Evolutionary conservation across 768 basidiomycete species (phyloP).

Genomic region (Mycena kentingensis): DNA sequence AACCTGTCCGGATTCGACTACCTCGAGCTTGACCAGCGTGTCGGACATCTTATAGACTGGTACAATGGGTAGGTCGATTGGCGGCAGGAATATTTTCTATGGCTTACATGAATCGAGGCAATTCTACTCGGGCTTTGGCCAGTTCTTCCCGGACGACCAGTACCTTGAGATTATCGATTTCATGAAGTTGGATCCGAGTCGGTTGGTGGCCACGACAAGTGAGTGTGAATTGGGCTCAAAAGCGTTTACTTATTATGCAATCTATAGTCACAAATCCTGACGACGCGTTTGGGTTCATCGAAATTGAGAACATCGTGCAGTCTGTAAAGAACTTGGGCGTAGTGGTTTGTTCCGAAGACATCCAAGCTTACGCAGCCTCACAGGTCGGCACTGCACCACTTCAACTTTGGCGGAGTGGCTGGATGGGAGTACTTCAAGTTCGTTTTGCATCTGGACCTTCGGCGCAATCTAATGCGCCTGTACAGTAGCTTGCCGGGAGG

Average conservation of each 20-base stretch:
- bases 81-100: too few species aligned
- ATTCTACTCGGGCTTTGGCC: slow-evolving; percentile 14
- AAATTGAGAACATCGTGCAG: slow-evolving; percentile 8
- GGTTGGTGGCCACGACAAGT: slow-evolving; percentile 20
- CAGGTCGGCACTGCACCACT: slow-evolving; percentile 6
- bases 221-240: neutral
- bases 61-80: too few species aligned
- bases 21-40: slow-evolving; percentile 3
- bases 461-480: neutral
- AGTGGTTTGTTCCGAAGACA: neutral
- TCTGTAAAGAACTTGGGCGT: slow-evolving; percentile 1
- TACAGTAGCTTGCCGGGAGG: slow-evolving; percentile 8
- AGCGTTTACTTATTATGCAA: neutral
- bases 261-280: slow-evolving; percentile 1
- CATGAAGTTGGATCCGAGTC: slow-evolving; percentile 15
- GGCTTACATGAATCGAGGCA: too few species aligned
- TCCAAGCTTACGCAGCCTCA: neutral
- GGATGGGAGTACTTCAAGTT: slow-evolving; percentile 21
- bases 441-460: neutral
- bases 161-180: slow-evolving; percentile 18
- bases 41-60: neutral
- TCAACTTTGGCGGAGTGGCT: slow-evolving; percentile 18
- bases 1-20: slow-evolving; percentile 33
- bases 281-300: slow-evolving; percentile 11
- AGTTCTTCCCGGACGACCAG: slow-evolving; percentile 20